A percentile compares a stretch with the other conserved stretches of the same genome.
Conservation (phyloP, 106 monocot species). For the Acanthochlamys bracteata region DNA sequence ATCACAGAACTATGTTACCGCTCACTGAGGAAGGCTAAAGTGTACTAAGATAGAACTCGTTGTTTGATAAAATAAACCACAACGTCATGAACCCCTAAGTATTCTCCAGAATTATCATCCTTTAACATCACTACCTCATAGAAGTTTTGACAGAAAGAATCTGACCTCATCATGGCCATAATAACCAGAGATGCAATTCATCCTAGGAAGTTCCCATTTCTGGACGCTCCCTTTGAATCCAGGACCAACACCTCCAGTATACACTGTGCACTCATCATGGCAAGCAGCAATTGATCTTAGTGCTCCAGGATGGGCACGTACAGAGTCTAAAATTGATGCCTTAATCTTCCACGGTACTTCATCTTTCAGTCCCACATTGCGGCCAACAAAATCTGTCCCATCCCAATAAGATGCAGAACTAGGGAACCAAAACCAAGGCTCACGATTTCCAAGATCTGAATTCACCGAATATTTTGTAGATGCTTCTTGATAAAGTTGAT, state of each 20-base stretch:
- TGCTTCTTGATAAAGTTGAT: slow-evolving; percentile 28
- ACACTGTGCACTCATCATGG: slow-evolving; percentile 72
- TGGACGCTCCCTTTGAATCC: slow-evolving; percentile 93
- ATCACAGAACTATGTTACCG: no score
- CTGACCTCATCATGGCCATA: slow-evolving; percentile 98
- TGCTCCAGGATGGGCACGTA: slow-evolving; percentile 84
- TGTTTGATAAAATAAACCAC: no score
- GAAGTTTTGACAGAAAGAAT: not conserved
- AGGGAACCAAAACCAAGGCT: slow-evolving; percentile 94
- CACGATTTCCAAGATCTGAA: slow-evolving; percentile 20
- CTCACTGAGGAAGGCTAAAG: no score
- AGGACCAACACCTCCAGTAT: slow-evolving; percentile 92
- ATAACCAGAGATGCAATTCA: slow-evolving; percentile 84
- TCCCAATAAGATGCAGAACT: slow-evolving; percentile 42
- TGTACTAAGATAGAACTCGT: no score
- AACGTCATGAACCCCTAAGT: no score
- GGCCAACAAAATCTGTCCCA: slow-evolving; percentile 53
- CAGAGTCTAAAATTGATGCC: slow-evolving; percentile 67
- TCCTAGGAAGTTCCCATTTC: slow-evolving; percentile 85
- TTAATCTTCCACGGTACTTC: slow-evolving; percentile 84
- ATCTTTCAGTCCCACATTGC: slow-evolving; percentile 43
- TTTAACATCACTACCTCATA: no score
- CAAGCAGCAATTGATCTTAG: slow-evolving; percentile 60
- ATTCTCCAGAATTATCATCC: no score
- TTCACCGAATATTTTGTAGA: slow-evolving; percentile 9